Evolutionary conservation across 192 early-diverging fungal species (phyloP), one percentile per base, ranked within the genome.

Genomic region (Entomortierella chlamydospora): DNA sequence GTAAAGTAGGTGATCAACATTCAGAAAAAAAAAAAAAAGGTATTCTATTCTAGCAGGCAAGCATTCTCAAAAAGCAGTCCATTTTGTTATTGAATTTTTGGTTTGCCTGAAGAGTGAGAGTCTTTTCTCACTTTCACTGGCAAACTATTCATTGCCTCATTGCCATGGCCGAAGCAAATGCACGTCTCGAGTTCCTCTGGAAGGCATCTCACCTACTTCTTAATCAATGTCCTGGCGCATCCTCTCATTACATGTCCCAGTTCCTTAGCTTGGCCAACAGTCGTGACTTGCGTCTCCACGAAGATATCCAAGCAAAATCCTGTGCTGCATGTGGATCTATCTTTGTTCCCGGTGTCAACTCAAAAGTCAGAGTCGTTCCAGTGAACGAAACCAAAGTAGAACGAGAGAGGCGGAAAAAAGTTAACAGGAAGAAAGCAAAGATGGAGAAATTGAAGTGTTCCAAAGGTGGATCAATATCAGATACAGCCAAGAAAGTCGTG

Each of bases 181-280:
- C 81, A 13, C 83, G 79, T 2, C 69, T 86, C 10, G 61, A 70
- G 5, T 86, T 84, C 51, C 83, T 86, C 29, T 86, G 83, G 83
- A 70, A 62, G n/a, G 85, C 85, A 15, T 68, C 74, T 17, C 81
- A 86, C 49, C 57, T 73, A 30, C 45, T 83, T 18, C 65, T 86
- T 7, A 39, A 71, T 15, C 51, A 57, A 25, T 80, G 68, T 28
- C 83, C 85, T 22, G 55, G 61, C 11, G 69, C 81, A 4, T 84
- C 83, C 0, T 77, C 83, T 17, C 83, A 73, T 56, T 86, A 84
- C 70, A 81, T 86, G 77, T 67, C 72, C n/a, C 81, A 82, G 60
- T 84, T 84, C 54, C 68, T 83, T 34, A 45, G 43, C 9, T 45
- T 70, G n/a, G 77, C 83, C 2, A 70, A 59, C 56, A 61, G 68